phyloP scores from a whole-genome alignment of 345 rosid genomes.

The Eucalyptus brandiana region DNA sequence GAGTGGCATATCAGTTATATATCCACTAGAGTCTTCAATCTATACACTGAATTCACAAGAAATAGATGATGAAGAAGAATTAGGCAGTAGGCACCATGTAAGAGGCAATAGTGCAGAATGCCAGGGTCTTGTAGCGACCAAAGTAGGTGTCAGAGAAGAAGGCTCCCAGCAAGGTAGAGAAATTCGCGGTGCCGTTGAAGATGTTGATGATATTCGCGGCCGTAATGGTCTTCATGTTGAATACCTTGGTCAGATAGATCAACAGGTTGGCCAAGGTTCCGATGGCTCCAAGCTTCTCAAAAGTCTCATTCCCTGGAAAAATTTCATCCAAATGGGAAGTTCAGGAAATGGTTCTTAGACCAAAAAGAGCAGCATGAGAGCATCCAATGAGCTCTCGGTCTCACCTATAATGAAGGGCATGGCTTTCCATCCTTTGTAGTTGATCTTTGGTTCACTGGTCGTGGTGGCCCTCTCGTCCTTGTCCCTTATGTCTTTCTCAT shows the following conservation, averaged over 20 bases:
- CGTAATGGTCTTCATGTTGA: constrained; percentile 52
- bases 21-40: background rate
- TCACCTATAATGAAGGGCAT: constrained; percentile 73
- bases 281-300: constrained; percentile 86
- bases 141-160: constrained; percentile 73
- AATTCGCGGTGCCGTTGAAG: constrained; percentile 66
- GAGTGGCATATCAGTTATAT: background rate
- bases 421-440: constrained; percentile 65
- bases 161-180: constrained; percentile 68
- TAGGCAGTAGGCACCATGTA: constrained; percentile 31
- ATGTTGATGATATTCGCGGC: constrained; percentile 64
- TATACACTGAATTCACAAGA: background rate
- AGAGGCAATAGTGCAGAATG: constrained; percentile 46
- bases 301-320: constrained; percentile 58
- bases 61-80: background rate
- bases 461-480: background rate
- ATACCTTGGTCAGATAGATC: constrained; percentile 63
- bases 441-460: constrained; percentile 14
- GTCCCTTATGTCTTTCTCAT: background rate
- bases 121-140: constrained; percentile 75
- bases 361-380: background rate
- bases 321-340: background rate
- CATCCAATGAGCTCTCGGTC: background rate
- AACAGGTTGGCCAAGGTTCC: constrained; percentile 72
- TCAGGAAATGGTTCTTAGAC: background rate